Evolutionary conservation across 2,329 filamentous ascomycete species (phyloP).

Genomic region (Nannizzia gypsea): DNA sequence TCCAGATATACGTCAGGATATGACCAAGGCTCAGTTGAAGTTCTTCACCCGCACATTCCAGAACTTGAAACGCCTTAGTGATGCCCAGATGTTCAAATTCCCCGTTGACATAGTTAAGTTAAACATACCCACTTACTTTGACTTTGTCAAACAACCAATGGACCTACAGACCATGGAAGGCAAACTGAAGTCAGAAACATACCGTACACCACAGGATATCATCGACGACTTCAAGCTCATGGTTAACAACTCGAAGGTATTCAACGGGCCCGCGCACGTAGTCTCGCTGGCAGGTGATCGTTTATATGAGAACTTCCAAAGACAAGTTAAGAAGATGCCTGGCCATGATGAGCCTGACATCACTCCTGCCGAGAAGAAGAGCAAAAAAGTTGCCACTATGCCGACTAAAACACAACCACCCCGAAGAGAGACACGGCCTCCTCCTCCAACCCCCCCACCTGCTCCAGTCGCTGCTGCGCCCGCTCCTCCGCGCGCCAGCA

Average conservation of each 20-base stretch:
- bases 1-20: conserved; percentile 14
- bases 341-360: conserved; percentile 47
- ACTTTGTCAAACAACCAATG: conserved; percentile 64
- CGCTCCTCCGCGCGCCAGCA: conserved; percentile 25
- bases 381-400: conserved; percentile 29
- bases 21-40: conserved; percentile 35
- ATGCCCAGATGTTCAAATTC: conserved; percentile 60
- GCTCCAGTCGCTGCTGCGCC: background rate
- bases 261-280: conserved; percentile 69
- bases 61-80: conserved; percentile 69
- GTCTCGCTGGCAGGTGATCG: conserved; percentile 58
- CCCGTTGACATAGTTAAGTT: conserved; percentile 70
- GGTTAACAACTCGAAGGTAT: conserved; percentile 63
- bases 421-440: conserved; percentile 35
- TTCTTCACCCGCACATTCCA: conserved; percentile 30
- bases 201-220: conserved; percentile 59
- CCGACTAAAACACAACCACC: conserved; percentile 33
- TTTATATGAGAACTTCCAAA: conserved; percentile 48
- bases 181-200: conserved; percentile 60
- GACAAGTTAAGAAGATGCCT: conserved; percentile 50
- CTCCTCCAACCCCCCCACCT: conserved; percentile 8
- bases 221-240: conserved; percentile 65
- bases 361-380: conserved; percentile 50
- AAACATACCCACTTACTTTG: conserved; percentile 60
- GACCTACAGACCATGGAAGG: conserved; percentile 74